Percentiles rank a stretch among this genome's conserved stretches.
Evolutionary conservation across 495 filamentous ascomycete genomes (phyloP).

Genomic region (Talaromyces nanjingensis): DNA sequence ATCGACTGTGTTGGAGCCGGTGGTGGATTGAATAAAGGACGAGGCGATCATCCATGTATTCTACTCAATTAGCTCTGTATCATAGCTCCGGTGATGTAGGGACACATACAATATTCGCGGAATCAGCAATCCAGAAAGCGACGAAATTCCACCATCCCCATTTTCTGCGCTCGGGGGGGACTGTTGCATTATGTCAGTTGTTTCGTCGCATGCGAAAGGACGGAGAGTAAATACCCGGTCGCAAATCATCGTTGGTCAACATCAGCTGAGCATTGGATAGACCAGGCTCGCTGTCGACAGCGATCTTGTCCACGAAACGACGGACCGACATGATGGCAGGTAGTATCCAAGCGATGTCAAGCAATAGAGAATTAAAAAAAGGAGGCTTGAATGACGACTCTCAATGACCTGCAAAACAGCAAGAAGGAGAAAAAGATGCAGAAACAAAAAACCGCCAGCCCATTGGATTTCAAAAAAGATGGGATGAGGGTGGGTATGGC

Average conservation of each 20-base stretch:
- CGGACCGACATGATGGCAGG: slow-evolving; percentile 3
- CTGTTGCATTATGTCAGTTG: slow-evolving; percentile 29
- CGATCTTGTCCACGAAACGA: slow-evolving; percentile 43
- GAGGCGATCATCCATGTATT: slow-evolving; percentile 98
- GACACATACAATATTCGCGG: slow-evolving; percentile 73
- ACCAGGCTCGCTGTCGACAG: slow-evolving; percentile 68
- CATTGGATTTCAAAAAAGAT: neutral
- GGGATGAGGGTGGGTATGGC: neutral
- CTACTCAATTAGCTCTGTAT: slow-evolving; percentile 18
- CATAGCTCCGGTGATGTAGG: too few relatives aligned
- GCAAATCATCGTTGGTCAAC: slow-evolving; percentile 85
- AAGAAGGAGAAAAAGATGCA: neutral
- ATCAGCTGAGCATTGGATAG: slow-evolving; percentile 80
- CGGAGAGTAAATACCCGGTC: slow-evolving; percentile 54
- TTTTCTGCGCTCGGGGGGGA: slow-evolving; percentile 75
- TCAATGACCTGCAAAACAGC: neutral
- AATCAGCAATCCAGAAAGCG: slow-evolving; percentile 89
- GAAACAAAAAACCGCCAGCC: neutral
- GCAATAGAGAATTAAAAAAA: neutral
- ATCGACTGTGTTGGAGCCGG: slow-evolving; percentile 29
- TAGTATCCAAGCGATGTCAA: neutral
- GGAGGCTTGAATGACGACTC: neutral
- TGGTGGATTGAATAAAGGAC: slow-evolving; percentile 57
- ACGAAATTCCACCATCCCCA: slow-evolving; percentile 89
- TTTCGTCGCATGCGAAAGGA: too few relatives aligned